Percentiles rank a stretch among this genome's conserved stretches.
Conservation (phyloP, 2,329 filamentous ascomycete species). For the Penicillium sp. region DNA sequence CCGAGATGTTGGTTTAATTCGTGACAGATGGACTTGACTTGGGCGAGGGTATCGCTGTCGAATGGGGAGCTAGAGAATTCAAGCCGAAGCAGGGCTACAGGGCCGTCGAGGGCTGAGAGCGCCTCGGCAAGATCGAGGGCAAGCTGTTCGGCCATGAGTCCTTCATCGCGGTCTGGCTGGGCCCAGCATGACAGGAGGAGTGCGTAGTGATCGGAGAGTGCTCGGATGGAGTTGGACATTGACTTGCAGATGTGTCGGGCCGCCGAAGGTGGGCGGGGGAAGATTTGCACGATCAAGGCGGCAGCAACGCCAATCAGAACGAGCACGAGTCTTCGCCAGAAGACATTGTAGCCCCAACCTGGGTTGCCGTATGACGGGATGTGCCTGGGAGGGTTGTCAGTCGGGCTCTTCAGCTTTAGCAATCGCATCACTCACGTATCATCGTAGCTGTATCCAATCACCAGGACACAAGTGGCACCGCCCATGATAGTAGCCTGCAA, state of each 20-base stretch:
- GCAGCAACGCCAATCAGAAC: conserved; percentile 51
- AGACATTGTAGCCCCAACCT: conserved; percentile 51
- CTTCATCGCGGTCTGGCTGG: conserved; percentile 26
- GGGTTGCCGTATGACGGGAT: conserved; percentile 50
- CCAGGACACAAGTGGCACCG: conserved; percentile 47
- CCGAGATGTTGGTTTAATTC: conserved; percentile 37
- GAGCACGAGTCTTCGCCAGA: conserved; percentile 50
- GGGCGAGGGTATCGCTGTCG: conserved; percentile 34
- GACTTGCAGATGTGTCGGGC: conserved; percentile 49
- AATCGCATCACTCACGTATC: conserved; percentile 31
- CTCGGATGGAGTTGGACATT: conserved; percentile 48
- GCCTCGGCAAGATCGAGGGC: conserved; percentile 36
- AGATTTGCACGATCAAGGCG: conserved; percentile 50
- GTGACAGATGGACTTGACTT: conserved; percentile 37
- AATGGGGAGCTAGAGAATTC: conserved; percentile 46
- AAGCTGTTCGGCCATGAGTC: conserved; percentile 33
- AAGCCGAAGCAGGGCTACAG: conserved; percentile 39
- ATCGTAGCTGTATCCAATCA: conserved; percentile 53
- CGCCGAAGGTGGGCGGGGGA: conserved; percentile 52
- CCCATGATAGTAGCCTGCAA: conserved; percentile 42
- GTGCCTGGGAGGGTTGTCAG: conserved; percentile 32
- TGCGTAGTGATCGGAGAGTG: conserved; percentile 53
- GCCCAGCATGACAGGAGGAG: conserved; percentile 52
- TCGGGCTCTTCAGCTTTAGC: background rate
- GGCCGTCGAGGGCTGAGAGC: conserved; percentile 35